phyloP scores from a whole-genome alignment of 192 early-diverging fungal genomes.

The Coemansia sp. region DNA sequence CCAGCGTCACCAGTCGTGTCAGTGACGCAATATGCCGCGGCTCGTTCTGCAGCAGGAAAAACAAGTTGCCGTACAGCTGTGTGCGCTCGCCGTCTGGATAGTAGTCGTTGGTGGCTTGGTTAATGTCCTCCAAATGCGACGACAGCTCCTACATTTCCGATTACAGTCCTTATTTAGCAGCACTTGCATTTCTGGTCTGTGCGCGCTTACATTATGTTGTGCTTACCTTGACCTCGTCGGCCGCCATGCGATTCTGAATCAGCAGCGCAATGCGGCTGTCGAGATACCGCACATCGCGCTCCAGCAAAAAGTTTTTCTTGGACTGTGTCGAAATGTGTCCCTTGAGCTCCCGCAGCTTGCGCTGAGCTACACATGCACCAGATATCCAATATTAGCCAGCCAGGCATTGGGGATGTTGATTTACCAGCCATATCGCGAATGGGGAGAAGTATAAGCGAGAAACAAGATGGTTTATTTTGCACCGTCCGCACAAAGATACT shows the following conservation, averaged over 20 bases:
- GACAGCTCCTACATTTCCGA: constrained; percentile 33
- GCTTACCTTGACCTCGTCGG: constrained; percentile 69
- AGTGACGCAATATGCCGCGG: constrained; percentile 87
- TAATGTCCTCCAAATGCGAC: constrained; percentile 51
- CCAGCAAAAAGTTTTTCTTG: constrained; percentile 92
- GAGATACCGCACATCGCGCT: constrained; percentile 88
- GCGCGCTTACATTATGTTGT: not conserved
- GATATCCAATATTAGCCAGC: not conserved
- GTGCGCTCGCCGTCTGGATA: constrained; percentile 77
- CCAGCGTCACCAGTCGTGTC: constrained; percentile 74
- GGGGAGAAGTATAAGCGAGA: no score
- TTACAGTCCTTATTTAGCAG: not conserved
- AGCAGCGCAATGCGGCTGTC: constrained; percentile 88
- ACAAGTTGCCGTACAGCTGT: constrained; percentile 89
- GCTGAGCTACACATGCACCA: constrained; percentile 60
- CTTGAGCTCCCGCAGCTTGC: constrained; percentile 80
- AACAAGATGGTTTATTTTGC: no score
- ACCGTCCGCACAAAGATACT: no score
- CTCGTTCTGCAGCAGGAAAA: constrained; percentile 88
- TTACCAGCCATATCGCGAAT: no score
- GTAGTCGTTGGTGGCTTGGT: constrained; percentile 49
- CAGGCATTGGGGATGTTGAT: not conserved
- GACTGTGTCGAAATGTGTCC: constrained; percentile 87
- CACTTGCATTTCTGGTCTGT: not conserved
- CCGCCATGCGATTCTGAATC: constrained; percentile 91